Base-by-base conservation (phyloP, 176 grass and related monocot species). In the Triticum dicoccoides region DNA sequence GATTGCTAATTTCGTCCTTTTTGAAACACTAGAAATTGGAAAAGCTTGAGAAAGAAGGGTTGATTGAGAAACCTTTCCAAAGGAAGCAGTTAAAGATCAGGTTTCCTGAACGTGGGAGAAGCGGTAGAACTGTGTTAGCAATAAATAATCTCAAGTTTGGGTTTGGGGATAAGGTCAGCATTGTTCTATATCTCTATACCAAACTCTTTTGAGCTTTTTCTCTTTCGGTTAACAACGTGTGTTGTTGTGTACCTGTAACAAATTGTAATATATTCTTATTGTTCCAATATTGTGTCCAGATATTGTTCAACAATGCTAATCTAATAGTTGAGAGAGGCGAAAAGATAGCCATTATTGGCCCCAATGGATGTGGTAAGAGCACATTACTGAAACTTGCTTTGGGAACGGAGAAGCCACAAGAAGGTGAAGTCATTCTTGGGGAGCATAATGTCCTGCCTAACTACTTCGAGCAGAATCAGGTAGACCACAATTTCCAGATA, bases 381-480 rank as follows among this genome's bases (percentile, higher is more conserved):
- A 94, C 97, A 77, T 29, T 99, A 39, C 86, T 99, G 78, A 99
- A 96, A 86, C 87, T 99, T 89, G 86, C 94, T 86, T 84, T 92
- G 75, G 92, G 90, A 37, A 88, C 94, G 87, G 94, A 94, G 88
- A 99, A 96, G 63, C 89, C 97, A 87, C 90, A 80, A 63, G 89
- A 64, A 30, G 97, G 97, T 20, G 94, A 96, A 87, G 87, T 96
- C 61, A 69, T 94, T 69, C 94, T 96, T 85, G 97, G 97, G 30
- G 97, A 99, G 65, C 87, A 99, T 79, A 99, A 96, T 87, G 92
- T 99, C 54, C 88, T 94, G 68, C 97, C 97, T 3, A 99, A 99
- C 89, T 99, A 96, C 82, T 99, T 96, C 8, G 97, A 99, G 92
- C 97, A 99, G 81, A 99, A 99, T 87, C 97, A 99, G 97, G 97